These are phyloP conservation scores for Scorias spongiosa DNA, from an alignment of 2,329 filamentous ascomycete genomes.

Conservation along the genomic window DNA sequence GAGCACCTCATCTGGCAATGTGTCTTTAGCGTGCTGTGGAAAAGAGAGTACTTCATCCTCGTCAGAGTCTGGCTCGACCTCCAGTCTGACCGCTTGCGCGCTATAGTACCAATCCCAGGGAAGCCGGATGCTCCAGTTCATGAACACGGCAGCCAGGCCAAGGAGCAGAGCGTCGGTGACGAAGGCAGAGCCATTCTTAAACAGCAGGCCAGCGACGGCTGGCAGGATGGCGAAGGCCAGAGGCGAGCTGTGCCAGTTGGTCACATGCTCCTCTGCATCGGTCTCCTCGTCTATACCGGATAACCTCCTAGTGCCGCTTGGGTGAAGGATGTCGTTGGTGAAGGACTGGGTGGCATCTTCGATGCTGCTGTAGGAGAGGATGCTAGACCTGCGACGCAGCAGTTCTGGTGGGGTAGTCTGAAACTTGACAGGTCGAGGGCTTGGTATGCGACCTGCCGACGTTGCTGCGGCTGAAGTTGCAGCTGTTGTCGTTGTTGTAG, in stretches of 20 bases:
- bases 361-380: constrained; percentile 61
- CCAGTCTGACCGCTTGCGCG: constrained; percentile 23
- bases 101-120: constrained; percentile 57
- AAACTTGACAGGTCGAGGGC: not conserved
- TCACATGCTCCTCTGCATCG: constrained; percentile 34
- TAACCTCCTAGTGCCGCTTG: constrained; percentile 8
- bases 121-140: constrained; percentile 82
- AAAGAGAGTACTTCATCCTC: constrained; percentile 1
- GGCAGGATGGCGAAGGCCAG: constrained; percentile 72
- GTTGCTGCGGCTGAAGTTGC: too few species aligned
- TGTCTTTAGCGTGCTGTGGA: constrained; percentile 1
- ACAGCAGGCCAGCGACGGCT: constrained; percentile 69
- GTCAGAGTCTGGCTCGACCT: constrained; percentile 7
- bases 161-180: constrained; percentile 76
- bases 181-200: constrained; percentile 68
- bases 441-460: too few species aligned
- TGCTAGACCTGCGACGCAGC: constrained; percentile 53
- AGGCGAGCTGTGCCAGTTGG: constrained; percentile 65
- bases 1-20: not conserved
- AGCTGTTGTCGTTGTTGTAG: too few species aligned
- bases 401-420: not conserved
- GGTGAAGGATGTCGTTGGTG: constrained; percentile 53
- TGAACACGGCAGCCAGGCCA: constrained; percentile 63
- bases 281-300: constrained; percentile 3
- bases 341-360: constrained; percentile 51